Percentiles rank a stretch among this genome's conserved stretches.
These are phyloP conservation scores for Saccharomycopsis sp. DNA, from an alignment of 805 yeast genomes.

Conservation along the genomic window DNA sequence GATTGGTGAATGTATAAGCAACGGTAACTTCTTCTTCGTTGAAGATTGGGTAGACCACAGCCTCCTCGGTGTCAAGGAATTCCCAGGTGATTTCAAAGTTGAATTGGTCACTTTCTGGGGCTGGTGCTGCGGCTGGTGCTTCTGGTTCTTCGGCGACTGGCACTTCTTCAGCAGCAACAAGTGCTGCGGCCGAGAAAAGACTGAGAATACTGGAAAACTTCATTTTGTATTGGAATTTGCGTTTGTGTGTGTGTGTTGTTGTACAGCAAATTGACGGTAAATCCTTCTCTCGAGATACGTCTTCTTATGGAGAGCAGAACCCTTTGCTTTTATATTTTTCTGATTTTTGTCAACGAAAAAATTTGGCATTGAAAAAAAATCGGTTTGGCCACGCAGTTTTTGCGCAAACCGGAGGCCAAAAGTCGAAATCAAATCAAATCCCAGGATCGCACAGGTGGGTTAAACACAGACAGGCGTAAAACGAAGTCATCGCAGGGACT, in stretches of 20 bases:
- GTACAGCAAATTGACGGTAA: too few relatives aligned
- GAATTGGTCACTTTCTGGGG: slow-evolving; percentile 4
- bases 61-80: slow-evolving; percentile 7
- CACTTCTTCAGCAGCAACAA: slow-evolving; percentile 9
- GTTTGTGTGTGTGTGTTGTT: background rate
- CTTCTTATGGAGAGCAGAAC: too few relatives aligned
- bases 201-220: background rate
- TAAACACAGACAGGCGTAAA: too few relatives aligned
- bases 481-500: background rate
- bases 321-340: background rate
- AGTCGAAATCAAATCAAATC: background rate
- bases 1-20: slow-evolving; percentile 45
- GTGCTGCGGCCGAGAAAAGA: slow-evolving; percentile 1
- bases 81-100: slow-evolving; percentile 14
- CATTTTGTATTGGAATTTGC: background rate
- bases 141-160: slow-evolving; percentile 4
- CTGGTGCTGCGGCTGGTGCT: slow-evolving; percentile 2
- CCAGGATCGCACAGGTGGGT: too few relatives aligned
- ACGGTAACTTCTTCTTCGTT: slow-evolving; percentile 51
- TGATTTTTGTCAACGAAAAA: background rate
- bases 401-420: background rate
- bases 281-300: too few relatives aligned
- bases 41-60: slow-evolving; percentile 28
- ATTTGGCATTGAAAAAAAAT: background rate
- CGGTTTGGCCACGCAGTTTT: background rate